Evolutionary conservation across 257 asterid species (phyloP).

Genomic region (Plantago major): DNA sequence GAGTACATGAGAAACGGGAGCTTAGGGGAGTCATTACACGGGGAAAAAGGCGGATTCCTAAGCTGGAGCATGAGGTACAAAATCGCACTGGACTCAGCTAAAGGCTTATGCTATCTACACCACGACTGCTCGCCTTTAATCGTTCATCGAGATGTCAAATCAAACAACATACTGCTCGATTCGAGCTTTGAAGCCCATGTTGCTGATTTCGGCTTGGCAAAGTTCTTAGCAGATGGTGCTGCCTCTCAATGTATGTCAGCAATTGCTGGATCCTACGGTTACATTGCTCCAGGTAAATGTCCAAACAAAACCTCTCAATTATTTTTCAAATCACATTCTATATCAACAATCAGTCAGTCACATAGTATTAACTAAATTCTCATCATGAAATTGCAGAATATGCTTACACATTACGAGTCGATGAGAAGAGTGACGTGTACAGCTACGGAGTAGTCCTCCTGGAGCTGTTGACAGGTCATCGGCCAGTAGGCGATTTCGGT

Average conservation of each 20-base stretch:
- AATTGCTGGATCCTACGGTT: slow-evolving; percentile 91
- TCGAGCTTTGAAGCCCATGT: slow-evolving; percentile 88
- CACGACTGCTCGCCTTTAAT: slow-evolving; percentile 93
- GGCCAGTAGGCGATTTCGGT: slow-evolving; percentile 54
- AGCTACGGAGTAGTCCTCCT: slow-evolving; percentile 59
- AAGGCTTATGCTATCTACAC: slow-evolving; percentile 83
- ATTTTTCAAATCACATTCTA: neutral
- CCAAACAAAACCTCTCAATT: too few relatives aligned
- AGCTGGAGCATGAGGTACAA: slow-evolving; percentile 85
- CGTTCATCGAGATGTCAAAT: slow-evolving; percentile 84
- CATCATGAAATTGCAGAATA: slow-evolving; percentile 32
- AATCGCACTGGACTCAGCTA: slow-evolving; percentile 75
- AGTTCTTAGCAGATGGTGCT: slow-evolving; percentile 73
- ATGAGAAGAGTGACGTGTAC: slow-evolving; percentile 61
- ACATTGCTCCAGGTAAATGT: slow-evolving; percentile 87
- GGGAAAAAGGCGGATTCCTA: slow-evolving; percentile 69
- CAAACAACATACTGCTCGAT: slow-evolving; percentile 72
- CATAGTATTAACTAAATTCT: neutral
- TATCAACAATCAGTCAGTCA: too few relatives aligned
- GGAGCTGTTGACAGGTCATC: slow-evolving; percentile 48
- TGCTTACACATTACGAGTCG: slow-evolving; percentile 50
- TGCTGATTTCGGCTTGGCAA: slow-evolving; percentile 93
- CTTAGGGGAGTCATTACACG: slow-evolving; percentile 84
- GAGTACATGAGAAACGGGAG: slow-evolving; percentile 96
- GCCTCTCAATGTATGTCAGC: slow-evolving; percentile 98